Evolutionary conservation across 2,329 filamentous ascomycete genomes (phyloP).

Genomic region (Cordyceps tenuipes): DNA sequence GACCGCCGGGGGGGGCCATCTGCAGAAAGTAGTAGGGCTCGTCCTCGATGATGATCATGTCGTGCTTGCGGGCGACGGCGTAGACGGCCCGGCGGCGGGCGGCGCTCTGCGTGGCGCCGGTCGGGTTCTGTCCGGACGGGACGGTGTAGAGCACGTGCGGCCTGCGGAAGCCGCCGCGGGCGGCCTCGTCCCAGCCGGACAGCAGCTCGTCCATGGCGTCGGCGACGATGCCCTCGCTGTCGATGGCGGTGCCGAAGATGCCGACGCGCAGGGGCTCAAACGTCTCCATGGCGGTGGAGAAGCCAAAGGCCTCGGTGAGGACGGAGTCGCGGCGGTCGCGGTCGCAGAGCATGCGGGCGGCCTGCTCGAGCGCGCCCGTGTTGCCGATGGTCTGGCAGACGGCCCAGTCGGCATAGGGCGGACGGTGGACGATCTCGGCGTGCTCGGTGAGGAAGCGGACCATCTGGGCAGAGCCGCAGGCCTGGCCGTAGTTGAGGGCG

Average conservation of each 20-base stretch:
- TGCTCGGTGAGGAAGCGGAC: conserved; percentile 90
- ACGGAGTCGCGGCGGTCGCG: conserved; percentile 64
- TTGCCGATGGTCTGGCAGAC: conserved; percentile 77
- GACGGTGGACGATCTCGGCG: conserved; percentile 80
- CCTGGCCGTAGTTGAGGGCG: conserved; percentile 88
- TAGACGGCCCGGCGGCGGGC: conserved; percentile 67
- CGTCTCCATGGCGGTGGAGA: conserved; percentile 61
- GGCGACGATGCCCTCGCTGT: conserved; percentile 46
- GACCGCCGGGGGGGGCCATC: conserved; percentile 65
- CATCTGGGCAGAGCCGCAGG: conserved; percentile 76
- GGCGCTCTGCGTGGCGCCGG: conserved; percentile 68
- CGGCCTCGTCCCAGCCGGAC: conserved; percentile 38
- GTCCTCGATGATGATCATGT: conserved; percentile 81
- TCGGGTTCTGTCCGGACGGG: conserved; percentile 81
- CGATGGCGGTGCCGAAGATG: conserved; percentile 42
- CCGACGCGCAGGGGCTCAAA: conserved; percentile 44
- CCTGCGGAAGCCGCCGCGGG: conserved; percentile 37
- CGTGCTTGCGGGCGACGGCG: conserved; percentile 70
- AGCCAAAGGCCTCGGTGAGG: conserved; percentile 86
- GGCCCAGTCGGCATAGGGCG: conserved; percentile 85
- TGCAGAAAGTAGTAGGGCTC: conserved; percentile 94
- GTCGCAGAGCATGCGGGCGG: conserved; percentile 71
- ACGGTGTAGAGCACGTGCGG: conserved; percentile 53
- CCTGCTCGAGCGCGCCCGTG: conserved; percentile 77
- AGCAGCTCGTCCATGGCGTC: conserved; percentile 44